Base-by-base conservation (phyloP, 2,329 filamentous ascomycete species). In the Helicocarpus griseus region DNA sequence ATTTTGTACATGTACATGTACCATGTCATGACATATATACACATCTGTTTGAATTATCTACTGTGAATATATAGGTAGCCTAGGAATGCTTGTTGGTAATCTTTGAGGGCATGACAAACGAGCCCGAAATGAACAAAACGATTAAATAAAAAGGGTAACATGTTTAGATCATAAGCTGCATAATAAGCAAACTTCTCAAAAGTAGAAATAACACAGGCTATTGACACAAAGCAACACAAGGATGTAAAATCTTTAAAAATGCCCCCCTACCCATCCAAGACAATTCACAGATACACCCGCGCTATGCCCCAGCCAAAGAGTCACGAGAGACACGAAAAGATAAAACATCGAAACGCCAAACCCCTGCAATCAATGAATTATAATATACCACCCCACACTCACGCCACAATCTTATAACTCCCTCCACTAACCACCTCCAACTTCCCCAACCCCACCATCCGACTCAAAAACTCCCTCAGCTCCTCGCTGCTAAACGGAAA, bases 401-500 rank as follows among this genome's bases (percentile, higher is more conserved):
- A 46, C 21, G 48, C 36, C 5, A 61, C 49, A 53, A 73, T 67
- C 65, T 79, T 81, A 69, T 89, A 90, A 70, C 82, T 86, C 36
- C 85, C 85, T 4, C 83, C 83, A 51, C 65, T 53, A 63, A 75
- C 61, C 83, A 76, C 69, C 68, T 89, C 86, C 62, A 94, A 69
- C 60, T 81, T 81, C 28, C 82, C 83, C 39, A 79, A 80, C 5
- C 75, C 73, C n/a, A 91, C 83, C 80, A 95, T 90, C 54, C 85
- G 81, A 7, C 73, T 80, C 53, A 97, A 69, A 65, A 96, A 86
- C 66, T 86, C 86, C 61, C 83, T 81, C 55, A 97, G 71, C 70
- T 97, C 90, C 64, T 95, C 90, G 62, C 87, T 87, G 55, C 85
- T 88, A 78, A 89, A 95, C 0, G 87, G 81, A 64, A 95, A 96